Evolutionary conservation across 768 basidiomycete species (phyloP), one percentile per base, ranked within the genome.

Genomic region (Cyclocybe aegerita): DNA sequence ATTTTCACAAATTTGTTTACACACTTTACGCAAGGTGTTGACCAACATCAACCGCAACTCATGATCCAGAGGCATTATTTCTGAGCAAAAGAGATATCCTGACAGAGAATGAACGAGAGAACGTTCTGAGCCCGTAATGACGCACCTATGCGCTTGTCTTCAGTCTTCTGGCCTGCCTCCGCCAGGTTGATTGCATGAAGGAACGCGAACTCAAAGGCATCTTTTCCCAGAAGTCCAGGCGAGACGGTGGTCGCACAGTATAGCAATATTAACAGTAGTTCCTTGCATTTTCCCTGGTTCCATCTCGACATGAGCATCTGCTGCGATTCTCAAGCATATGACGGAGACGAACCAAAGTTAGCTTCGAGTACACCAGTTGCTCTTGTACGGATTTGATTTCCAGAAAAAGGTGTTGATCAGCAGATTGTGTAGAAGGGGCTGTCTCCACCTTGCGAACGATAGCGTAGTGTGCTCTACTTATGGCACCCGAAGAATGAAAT

Each of bases 1-100:
- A 47, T 23, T 7, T 14, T 11, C 6, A 35, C 12, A 6, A 43
- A 47, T 7, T 37, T 9, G 32, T 5, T 4, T 33, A 29, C 63
- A 49, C 58, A 84, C 91, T 78, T 93, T 93, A 54, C 90, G 83
- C 32, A 92, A 63, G 4, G 91, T 92, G 57, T 94, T 94, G 50
- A 93, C 84, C 15, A 93, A 76, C 86, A 94, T 91, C 16, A 94
- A 71, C 44, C 82, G 79, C 31, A 92, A 71, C 52, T 91, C 89
- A 60, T 91, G 82, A 34, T 76, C 65, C 7, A 70, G 59, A 35
- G 82, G 79, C 83, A 93, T 90, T 15, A 89, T 65, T 61, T 88
- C 82, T 46, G 76, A 66, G 60, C 90, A 92, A 62, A 90, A 92
- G 6, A 86, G 66, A 68, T 93, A 93, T 9, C 90, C 90, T 93